These are phyloP conservation scores for Leptodontidium sp. DNA, from an alignment of 2,329 filamentous ascomycete genomes.

Conservation along the genomic window DNA sequence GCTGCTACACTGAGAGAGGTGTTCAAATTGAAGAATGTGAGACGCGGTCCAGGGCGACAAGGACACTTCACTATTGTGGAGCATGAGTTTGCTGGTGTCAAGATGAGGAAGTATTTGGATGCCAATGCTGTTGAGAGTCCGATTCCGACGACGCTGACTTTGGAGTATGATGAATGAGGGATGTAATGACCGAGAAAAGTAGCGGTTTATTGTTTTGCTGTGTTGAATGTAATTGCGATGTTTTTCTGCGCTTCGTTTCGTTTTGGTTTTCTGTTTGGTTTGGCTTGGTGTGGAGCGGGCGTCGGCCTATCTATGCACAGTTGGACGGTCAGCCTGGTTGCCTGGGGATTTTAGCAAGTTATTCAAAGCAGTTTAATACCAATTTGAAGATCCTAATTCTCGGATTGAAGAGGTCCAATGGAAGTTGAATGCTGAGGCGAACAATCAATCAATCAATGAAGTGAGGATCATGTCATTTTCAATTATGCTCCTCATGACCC, in stretches of 20 bases:
- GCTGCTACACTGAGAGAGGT: slow-evolving; percentile 54
- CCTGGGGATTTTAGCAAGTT: no score
- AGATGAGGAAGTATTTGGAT: slow-evolving; percentile 58
- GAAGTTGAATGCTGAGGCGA: no score
- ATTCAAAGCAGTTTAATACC: not conserved
- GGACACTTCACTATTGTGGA: slow-evolving; percentile 54
- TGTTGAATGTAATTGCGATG: not conserved
- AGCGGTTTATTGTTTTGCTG: not conserved
- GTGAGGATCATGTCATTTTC: no score
- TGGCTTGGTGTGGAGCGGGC: not conserved
- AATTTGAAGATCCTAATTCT: not conserved
- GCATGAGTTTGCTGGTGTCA: slow-evolving; percentile 56
- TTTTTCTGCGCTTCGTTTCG: not conserved
- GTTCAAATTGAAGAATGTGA: slow-evolving; percentile 54
- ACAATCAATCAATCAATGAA: no score
- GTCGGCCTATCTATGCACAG: not conserved
- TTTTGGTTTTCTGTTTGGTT: not conserved
- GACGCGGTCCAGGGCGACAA: slow-evolving; percentile 48
- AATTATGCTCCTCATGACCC: no score
- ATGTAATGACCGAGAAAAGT: not conserved
- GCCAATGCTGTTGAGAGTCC: slow-evolving; percentile 55
- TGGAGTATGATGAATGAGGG: slow-evolving; percentile 52
- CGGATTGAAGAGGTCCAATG: no score
- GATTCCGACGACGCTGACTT: slow-evolving; percentile 52
- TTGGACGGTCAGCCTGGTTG: not conserved